phyloP scores from a whole-genome alignment of 2,329 filamentous ascomycete species.

The Verticillium nonalfalfae region DNA sequence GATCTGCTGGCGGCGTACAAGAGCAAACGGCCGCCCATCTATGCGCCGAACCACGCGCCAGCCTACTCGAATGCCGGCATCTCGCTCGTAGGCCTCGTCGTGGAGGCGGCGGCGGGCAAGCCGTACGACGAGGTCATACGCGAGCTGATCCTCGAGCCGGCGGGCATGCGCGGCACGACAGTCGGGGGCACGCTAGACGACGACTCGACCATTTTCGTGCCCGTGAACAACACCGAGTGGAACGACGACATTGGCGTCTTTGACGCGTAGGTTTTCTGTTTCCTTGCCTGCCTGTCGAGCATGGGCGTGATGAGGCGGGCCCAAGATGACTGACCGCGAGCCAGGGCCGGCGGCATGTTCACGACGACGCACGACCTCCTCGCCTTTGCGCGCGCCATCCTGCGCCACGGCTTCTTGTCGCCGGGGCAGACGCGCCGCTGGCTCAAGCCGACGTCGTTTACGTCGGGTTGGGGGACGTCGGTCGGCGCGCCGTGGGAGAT shows the following conservation, averaged over 20 bases:
- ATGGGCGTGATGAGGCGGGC: not conserved
- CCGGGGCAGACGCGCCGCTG: constrained; percentile 31
- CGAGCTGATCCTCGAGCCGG: constrained; percentile 31
- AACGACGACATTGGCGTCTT: constrained; percentile 25
- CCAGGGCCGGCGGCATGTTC: constrained; percentile 31
- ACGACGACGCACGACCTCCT: constrained; percentile 34
- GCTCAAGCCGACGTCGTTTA: constrained; percentile 35
- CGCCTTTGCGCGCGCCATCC: constrained; percentile 32
- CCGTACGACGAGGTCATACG: constrained; percentile 30
- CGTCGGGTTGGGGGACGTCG: constrained; percentile 25
- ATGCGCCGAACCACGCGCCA: constrained; percentile 34
- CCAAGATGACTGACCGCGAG: not conserved
- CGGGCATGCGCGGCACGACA: constrained; percentile 33
- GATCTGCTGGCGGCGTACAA: constrained; percentile 20
- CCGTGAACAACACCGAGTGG: constrained; percentile 24
- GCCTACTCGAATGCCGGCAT: constrained; percentile 44
- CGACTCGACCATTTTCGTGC: constrained; percentile 24
- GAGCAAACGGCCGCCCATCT: constrained; percentile 26
- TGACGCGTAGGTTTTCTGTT: constrained; percentile 20
- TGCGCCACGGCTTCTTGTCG: constrained; percentile 32
- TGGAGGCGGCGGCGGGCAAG: constrained; percentile 35
- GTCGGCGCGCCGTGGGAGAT: constrained; percentile 44
- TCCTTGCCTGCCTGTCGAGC: not conserved
- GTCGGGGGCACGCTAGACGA: constrained; percentile 22
- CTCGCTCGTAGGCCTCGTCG: constrained; percentile 33